These are phyloP conservation scores for Aspergillus jensenii DNA, from an alignment of 2,329 filamentous ascomycete species.

Conservation along the genomic window DNA sequence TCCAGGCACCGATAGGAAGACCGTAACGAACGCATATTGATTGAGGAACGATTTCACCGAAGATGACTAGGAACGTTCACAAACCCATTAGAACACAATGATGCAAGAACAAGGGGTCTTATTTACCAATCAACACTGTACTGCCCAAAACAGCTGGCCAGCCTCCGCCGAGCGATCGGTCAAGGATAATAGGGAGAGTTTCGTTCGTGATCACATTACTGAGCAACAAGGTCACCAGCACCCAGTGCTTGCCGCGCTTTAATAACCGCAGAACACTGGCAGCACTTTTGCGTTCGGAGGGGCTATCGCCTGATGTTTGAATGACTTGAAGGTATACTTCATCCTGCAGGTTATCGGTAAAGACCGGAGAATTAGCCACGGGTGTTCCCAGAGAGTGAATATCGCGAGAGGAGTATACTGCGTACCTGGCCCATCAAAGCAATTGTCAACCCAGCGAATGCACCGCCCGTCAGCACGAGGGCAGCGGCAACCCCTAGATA, in stretches of 20 bases:
- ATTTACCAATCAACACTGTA: conserved; percentile 86
- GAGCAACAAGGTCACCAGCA: conserved; percentile 87
- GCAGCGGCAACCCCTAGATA: conserved; percentile 76
- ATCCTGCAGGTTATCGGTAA: conserved; percentile 58
- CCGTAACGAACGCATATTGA: conserved; percentile 96
- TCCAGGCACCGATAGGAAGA: conserved; percentile 89
- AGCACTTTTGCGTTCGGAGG: conserved; percentile 78
- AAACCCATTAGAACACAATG: conserved; percentile 2
- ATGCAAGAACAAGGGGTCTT: background rate
- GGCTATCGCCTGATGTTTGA: conserved; percentile 75
- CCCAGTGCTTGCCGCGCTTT: conserved; percentile 94
- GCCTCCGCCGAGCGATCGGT: conserved; percentile 88
- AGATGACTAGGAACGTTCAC: conserved; percentile 69
- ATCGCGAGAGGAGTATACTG: background rate
- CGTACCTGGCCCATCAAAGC: conserved; percentile 62
- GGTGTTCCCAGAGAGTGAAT: background rate
- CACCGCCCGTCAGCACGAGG: conserved; percentile 83
- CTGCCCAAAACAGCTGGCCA: conserved; percentile 92
- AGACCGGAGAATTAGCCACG: background rate
- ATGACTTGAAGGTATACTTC: conserved; percentile 97
- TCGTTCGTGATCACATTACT: conserved; percentile 99
- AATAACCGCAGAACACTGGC: conserved; percentile 76
- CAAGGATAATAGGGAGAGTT: conserved; percentile 89
- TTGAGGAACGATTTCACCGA: conserved; percentile 94
- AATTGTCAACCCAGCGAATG: conserved; percentile 86